Conservation (phyloP, 345 rosid species). For the Leavenworthia alabamica region DNA sequence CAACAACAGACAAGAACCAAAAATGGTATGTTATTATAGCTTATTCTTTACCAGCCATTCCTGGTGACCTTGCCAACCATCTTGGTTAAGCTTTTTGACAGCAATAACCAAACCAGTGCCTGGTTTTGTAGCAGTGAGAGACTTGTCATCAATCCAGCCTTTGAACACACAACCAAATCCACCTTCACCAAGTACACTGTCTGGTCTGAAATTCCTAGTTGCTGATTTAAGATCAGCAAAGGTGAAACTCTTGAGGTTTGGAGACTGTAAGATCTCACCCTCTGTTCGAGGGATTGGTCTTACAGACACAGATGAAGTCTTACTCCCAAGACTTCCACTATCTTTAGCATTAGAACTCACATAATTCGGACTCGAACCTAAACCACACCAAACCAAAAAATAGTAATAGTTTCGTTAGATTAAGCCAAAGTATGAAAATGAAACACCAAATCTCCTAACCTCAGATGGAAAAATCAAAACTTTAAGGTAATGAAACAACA, state of each 20-base stretch:
- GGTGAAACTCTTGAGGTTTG: slow-evolving; percentile 57
- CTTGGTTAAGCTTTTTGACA: slow-evolving; percentile 67
- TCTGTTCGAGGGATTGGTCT: slow-evolving; percentile 59
- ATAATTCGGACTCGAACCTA: slow-evolving; percentile 35
- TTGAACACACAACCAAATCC: slow-evolving; percentile 79
- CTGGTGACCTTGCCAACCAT: slow-evolving; percentile 65
- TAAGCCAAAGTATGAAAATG: not conserved
- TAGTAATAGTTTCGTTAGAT: not conserved
- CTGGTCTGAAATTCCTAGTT: slow-evolving; percentile 70
- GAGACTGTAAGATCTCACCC: slow-evolving; percentile 61
- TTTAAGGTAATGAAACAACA: not conserved
- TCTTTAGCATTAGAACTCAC: slow-evolving; percentile 27
- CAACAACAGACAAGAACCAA: not conserved
- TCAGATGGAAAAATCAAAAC: not conserved
- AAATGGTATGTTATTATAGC: not conserved
- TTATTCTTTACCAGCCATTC: slow-evolving; percentile 61
- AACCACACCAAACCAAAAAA: not conserved
- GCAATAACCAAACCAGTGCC: slow-evolving; percentile 77
- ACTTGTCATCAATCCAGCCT: slow-evolving; percentile 70
- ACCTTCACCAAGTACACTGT: slow-evolving; percentile 78
- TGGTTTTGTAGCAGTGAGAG: slow-evolving; percentile 58
- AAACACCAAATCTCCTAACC: not conserved
- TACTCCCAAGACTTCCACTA: slow-evolving; percentile 38
- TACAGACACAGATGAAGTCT: slow-evolving; percentile 31
- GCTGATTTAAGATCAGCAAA: slow-evolving; percentile 54